A percentile compares a stretch with the other conserved stretches of the same genome.
Conservation (phyloP, 2,329 filamentous ascomycete genomes). For the Pyricularia sp. region DNA sequence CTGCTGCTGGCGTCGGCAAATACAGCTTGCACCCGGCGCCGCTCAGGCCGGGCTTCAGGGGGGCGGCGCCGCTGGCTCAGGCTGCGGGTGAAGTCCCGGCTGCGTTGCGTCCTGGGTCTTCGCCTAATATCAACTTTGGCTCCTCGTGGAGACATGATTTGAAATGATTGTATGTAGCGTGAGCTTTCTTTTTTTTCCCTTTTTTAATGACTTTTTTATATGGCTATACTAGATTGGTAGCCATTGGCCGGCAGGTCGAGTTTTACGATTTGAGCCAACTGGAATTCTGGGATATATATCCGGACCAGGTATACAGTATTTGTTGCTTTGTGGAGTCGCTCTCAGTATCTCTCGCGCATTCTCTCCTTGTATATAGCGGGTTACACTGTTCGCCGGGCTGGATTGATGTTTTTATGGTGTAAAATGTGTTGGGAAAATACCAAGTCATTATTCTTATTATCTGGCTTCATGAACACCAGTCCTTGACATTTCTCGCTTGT, state of each 20-base stretch:
- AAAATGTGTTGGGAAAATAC: too few species aligned
- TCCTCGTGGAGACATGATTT: background rate
- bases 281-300: background rate
- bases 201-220: background rate
- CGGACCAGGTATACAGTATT: background rate
- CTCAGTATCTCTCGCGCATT: background rate
- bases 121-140: background rate
- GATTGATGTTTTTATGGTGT: background rate
- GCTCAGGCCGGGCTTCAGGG: constrained; percentile 6
- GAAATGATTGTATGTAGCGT: background rate
- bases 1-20: background rate
- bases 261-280: background rate
- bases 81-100: background rate
- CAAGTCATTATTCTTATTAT: too few species aligned
- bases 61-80: background rate
- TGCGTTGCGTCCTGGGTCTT: background rate
- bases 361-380: background rate
- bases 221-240: background rate
- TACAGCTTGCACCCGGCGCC: constrained; percentile 4
- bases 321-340: background rate
- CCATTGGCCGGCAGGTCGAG: background rate
- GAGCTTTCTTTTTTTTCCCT: background rate
- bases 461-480: too few species aligned
- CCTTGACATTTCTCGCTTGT: too few species aligned
- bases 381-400: background rate